These are phyloP conservation scores for Amanita fuliginea DNA, from an alignment of 768 basidiomycete species.

Conservation along the genomic window DNA sequence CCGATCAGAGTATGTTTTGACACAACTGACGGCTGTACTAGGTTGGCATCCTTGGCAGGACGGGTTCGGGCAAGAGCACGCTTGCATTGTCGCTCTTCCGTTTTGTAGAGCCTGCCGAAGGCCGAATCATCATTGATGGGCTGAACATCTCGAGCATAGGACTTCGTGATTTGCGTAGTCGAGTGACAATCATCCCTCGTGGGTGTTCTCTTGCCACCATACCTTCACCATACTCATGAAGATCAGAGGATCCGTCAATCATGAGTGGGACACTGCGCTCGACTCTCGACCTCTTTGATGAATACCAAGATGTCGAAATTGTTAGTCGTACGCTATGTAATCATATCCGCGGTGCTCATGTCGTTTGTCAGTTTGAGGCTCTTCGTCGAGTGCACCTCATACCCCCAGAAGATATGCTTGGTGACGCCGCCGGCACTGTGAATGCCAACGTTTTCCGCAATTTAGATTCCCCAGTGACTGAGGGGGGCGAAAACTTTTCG, in stretches of 20 bases:
- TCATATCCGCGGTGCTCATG: neutral
- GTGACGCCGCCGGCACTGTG: conserved; percentile 34
- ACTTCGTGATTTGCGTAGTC: conserved; percentile 62
- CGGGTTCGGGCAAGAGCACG: conserved; percentile 73
- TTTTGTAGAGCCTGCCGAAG: conserved; percentile 75
- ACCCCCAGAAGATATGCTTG: conserved; percentile 39
- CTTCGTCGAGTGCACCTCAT: conserved; percentile 79
- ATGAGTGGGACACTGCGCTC: conserved; percentile 74
- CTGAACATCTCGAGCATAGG: conserved; percentile 69
- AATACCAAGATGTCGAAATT: conserved; percentile 78
- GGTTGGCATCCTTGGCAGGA: conserved; percentile 65
- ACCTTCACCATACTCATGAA: conserved; percentile 47
- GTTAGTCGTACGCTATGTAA: conserved; percentile 25
- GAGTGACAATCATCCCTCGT: conserved; percentile 67
- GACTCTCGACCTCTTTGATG: conserved; percentile 76
- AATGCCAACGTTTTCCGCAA: conserved; percentile 73
- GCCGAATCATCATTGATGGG: conserved; percentile 59
- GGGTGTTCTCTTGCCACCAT: conserved; percentile 7
- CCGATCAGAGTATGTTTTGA: neutral
- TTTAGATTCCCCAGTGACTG: conserved; percentile 63
- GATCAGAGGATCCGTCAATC: conserved; percentile 79
- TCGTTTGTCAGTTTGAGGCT: conserved; percentile 52
- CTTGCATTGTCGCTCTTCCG: conserved; percentile 76
- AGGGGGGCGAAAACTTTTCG: conserved; percentile 87
- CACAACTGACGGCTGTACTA: conserved; percentile 13